phyloP scores from a whole-genome alignment of 129 eudicot genomes.

The Centaurea solstitialis region DNA sequence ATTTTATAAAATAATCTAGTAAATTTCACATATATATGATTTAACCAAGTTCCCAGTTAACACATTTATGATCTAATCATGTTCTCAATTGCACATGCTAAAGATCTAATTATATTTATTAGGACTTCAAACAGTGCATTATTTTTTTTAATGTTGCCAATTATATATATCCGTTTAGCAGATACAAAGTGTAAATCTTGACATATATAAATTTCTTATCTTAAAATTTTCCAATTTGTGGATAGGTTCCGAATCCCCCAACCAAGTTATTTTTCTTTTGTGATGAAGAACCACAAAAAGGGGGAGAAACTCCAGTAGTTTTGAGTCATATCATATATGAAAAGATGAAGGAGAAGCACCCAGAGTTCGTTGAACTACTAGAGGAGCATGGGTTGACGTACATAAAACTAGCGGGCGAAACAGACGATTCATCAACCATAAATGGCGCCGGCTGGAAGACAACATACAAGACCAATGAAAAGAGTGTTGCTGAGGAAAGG shows the following conservation, averaged over 20 bases:
- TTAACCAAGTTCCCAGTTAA: too few species aligned
- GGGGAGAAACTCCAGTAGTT: slow-evolving; percentile 85
- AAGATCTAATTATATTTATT: background rate
- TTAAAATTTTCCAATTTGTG: background rate
- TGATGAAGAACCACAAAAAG: slow-evolving; percentile 73
- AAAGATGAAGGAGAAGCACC: slow-evolving; percentile 34
- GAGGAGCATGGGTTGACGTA: slow-evolving; percentile 34
- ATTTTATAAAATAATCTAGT: too few species aligned
- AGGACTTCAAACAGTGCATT: too few species aligned
- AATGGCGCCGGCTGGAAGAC: slow-evolving; percentile 78
- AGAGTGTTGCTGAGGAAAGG: slow-evolving; percentile 75
- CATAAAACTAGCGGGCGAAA: slow-evolving; percentile 48
- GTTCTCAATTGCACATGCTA: background rate
- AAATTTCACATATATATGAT: too few species aligned
- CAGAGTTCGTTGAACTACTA: slow-evolving; percentile 13
- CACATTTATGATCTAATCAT: background rate
- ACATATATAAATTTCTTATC: background rate
- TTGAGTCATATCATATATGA: slow-evolving; percentile 42
- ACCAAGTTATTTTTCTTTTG: slow-evolving; percentile 79
- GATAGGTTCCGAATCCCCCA: slow-evolving; percentile 63
- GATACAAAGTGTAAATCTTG: too few species aligned
- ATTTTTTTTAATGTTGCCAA: too few species aligned
- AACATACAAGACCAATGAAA: slow-evolving; percentile 59
- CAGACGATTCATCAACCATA: slow-evolving; percentile 62
- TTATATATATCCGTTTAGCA: too few species aligned